Evolutionary conservation across 2,329 filamentous ascomycete genomes (phyloP), one percentile per base, ranked within the genome.

Genomic region (Corinectria fuckeliana): DNA sequence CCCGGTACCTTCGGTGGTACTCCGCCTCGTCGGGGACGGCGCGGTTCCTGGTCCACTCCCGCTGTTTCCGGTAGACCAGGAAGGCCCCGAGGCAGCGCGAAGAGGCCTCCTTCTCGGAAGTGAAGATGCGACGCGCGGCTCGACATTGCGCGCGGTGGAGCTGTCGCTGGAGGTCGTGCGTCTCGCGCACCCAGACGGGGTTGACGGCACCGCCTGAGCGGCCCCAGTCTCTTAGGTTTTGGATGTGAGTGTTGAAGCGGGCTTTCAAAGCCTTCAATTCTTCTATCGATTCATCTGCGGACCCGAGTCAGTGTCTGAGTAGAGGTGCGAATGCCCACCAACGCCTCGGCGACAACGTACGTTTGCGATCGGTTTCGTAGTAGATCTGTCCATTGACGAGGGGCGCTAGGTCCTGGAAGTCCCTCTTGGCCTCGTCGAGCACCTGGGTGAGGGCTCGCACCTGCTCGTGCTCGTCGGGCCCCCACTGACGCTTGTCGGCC

Each of bases 401-500:
- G 45, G 78, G 77, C 20, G 80, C 80, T 58, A 88, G 76, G 68
- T 84, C 80, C 74, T 87, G 85, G 63, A 87, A 88, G 74, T 88
- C 85, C 71, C 79, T 81, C 74, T 82, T 85, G 56, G 85, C 85
- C 65, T 86, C 83, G 69, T 86, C 83, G 50, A 88, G 77, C n/a
- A 80, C 77, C 32, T 79, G 76, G 66, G 86, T 81, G 53, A 88
- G 76, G 48, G 82, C 80, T 56, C 80, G 81, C 57, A 82, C 72
- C 75, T 87, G 85, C 69, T 87, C 84, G 69, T 85, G 81, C 75
- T 87, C 85, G 77, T 86, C 84, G 20, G 78, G 75, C 0, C 81
- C 82, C 85, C 85, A 87, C 61, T 82, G 80, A 42, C 80, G 79
- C 74, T 86, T 86, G 72, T 87, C 85, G 67, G 84, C 80, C 65